Conservation (phyloP, 495 filamentous ascomycete species). For the Pseudevernia furfuracea region DNA sequence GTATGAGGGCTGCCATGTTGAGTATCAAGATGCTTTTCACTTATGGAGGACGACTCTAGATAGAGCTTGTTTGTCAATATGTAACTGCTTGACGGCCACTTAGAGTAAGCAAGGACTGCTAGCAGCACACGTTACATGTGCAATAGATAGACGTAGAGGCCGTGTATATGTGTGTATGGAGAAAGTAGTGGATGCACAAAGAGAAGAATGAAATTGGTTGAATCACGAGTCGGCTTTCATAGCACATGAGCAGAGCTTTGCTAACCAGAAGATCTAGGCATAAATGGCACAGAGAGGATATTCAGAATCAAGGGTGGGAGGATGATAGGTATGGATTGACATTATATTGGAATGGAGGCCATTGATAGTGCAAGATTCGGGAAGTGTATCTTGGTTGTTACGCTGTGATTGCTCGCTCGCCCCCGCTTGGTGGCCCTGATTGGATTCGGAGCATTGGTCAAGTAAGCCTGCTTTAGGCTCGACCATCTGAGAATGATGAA, state of each 20-base stretch:
- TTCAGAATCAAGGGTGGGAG: background rate
- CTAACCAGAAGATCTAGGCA: background rate
- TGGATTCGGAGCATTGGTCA: conserved; percentile 1
- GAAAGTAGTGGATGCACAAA: background rate
- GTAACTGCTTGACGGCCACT: background rate
- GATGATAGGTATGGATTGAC: background rate
- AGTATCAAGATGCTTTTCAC: background rate
- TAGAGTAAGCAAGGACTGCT: background rate
- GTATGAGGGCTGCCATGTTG: conserved; percentile 41
- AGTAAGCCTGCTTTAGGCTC: conserved; percentile 13
- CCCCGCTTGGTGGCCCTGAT: conserved; percentile 14
- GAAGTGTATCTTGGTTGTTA: conserved; percentile 12
- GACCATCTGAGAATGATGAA: background rate
- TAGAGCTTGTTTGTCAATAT: background rate
- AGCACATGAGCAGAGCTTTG: background rate
- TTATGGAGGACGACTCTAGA: background rate
- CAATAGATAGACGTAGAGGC: background rate
- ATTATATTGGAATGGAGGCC: background rate
- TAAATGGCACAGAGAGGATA: background rate
- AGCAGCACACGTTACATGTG: background rate
- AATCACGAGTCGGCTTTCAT: background rate
- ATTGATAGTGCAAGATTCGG: conserved; percentile 4
- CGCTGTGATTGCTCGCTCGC: conserved; percentile 14
- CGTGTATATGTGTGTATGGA: background rate
- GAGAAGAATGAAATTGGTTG: background rate